A percentile compares a stretch with the other conserved stretches of the same genome.
These are phyloP conservation scores for Phaffia rhodozyma DNA, from an alignment of 1,284 basidiomycete genomes.

Conservation along the genomic window DNA sequence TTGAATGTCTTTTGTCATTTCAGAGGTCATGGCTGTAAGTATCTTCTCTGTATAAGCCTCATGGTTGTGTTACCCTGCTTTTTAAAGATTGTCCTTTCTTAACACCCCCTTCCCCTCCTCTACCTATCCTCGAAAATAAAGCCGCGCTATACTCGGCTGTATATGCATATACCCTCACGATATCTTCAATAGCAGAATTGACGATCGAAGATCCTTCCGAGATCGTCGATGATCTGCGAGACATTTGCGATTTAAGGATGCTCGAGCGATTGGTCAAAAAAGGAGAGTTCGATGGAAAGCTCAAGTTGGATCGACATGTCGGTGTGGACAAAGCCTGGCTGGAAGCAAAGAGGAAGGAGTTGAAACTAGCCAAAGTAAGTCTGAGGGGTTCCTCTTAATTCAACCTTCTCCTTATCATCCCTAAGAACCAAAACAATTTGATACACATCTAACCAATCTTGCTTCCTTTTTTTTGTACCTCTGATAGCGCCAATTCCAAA, in stretches of 20 bases:
- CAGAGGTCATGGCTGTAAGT: slow-evolving; percentile 71
- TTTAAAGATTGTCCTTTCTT: neutral
- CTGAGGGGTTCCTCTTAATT: slow-evolving; percentile 5
- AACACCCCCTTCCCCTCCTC: neutral
- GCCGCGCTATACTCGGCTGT: slow-evolving; percentile 79
- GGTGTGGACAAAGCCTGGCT: slow-evolving; percentile 44
- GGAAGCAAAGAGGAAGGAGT: slow-evolving; percentile 60
- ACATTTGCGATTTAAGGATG: slow-evolving; percentile 78
- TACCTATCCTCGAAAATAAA: slow-evolving; percentile 28
- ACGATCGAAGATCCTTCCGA: slow-evolving; percentile 97
- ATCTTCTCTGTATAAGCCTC: too few species aligned
- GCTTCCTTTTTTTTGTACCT: too few species aligned
- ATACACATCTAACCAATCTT: too few species aligned
- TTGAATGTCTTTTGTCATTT: slow-evolving; percentile 74
- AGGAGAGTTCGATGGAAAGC: slow-evolving; percentile 28
- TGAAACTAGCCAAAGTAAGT: slow-evolving; percentile 79
- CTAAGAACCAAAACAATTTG: too few species aligned
- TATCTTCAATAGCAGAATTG: slow-evolving; percentile 65
- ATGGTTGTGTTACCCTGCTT: neutral
- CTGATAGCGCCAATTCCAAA: slow-evolving; percentile 76
- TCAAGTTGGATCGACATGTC: neutral
- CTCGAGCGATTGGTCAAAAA: slow-evolving; percentile 51
- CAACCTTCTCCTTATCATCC: too few species aligned
- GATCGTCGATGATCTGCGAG: slow-evolving; percentile 85
- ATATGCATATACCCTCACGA: slow-evolving; percentile 60